These are phyloP conservation scores for Epichloe gansuensis DNA, from an alignment of 2,329 filamentous ascomycete genomes.

Conservation along the genomic window DNA sequence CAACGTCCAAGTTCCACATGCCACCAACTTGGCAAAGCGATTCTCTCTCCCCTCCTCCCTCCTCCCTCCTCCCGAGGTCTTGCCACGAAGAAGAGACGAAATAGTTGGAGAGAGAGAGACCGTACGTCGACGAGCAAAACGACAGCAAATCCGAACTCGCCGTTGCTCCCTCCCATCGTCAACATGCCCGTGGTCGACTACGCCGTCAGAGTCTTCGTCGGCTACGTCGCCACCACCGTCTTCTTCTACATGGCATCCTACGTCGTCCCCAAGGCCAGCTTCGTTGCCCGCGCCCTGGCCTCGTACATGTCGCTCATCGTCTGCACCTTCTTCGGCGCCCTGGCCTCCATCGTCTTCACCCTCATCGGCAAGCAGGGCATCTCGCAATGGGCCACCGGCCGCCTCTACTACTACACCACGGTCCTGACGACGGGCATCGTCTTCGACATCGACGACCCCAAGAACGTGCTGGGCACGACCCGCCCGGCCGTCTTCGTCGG, in stretches of 20 bases:
- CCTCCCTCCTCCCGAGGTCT: neutral
- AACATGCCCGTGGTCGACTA: constrained; percentile 19
- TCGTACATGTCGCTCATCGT: constrained; percentile 50
- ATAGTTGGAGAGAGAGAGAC: neutral
- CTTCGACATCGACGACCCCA: constrained; percentile 60
- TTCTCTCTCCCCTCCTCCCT: neutral
- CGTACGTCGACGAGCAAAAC: neutral
- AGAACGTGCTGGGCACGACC: constrained; percentile 47
- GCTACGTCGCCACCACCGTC: constrained; percentile 38
- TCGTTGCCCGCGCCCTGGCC: constrained; percentile 56
- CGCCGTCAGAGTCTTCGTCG: constrained; percentile 35
- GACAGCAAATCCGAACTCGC: neutral
- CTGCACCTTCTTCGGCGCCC: constrained; percentile 59
- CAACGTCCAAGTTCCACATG: too few species aligned
- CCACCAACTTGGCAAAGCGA: too few species aligned
- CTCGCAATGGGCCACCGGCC: constrained; percentile 74
- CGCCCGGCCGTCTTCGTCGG: constrained; percentile 84
- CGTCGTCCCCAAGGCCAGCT: constrained; percentile 47
- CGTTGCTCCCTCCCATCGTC: neutral
- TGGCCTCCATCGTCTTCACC: constrained; percentile 60
- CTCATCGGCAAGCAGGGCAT: constrained; percentile 60
- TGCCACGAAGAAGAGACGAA: neutral
- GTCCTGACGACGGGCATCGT: constrained; percentile 60
- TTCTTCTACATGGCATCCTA: constrained; percentile 52
- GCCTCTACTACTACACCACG: constrained; percentile 74